Evolutionary conservation across 176 grass and related monocot species (phyloP), one percentile per base, ranked within the genome.

Genomic region (Carex cristatella): DNA sequence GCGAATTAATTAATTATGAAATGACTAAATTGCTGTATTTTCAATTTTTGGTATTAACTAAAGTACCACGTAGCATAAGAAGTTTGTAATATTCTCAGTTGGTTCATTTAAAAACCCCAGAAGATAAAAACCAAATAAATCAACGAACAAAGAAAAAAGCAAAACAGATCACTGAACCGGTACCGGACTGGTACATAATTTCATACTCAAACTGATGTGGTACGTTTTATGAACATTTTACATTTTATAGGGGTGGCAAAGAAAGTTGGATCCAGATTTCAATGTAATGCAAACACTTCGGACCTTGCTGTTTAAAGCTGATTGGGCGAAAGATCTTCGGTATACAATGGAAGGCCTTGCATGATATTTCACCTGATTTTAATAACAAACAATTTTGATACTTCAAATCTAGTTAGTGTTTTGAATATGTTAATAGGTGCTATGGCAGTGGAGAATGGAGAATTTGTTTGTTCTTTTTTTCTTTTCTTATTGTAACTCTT

Each of bases 291-390:
- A 89, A 79, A 99, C 97, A 64, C 81, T 99, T 3, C 89, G 90
- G 60, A 88, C 88, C 10, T 87, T 99, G 83, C 82, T 96, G 83
- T 99, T 99, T 23, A 99, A 92, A 87, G 89, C 92, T 78, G 97
- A 99, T 65, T 95, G 93, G 97, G 93, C 91, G 10, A 88, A 92
- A 66, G 89, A 87, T 83, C 93, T 99, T 87, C 89, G 91, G 49
- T 99, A 99, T 66, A 99, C 93, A 56, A 99, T 99, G 23, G 93
- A 96, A 87, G 91, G 97, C 59, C 97, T 99, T 49, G 92, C 94
- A 90, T 79, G 74, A 84, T 81, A 60, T 89, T 73, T 32, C 27
- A 27, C 11, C 60, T 56, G 55, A 53, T 83, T 53, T 51, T 32
- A 68, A 83, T 83, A 67, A 67, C 81, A 83, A 68, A 66, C 81